A percentile compares a stretch with the other conserved stretches of the same genome.
Evolutionary conservation across 176 grass and related monocot species (phyloP).

Genomic region (Avena eriantha): DNA sequence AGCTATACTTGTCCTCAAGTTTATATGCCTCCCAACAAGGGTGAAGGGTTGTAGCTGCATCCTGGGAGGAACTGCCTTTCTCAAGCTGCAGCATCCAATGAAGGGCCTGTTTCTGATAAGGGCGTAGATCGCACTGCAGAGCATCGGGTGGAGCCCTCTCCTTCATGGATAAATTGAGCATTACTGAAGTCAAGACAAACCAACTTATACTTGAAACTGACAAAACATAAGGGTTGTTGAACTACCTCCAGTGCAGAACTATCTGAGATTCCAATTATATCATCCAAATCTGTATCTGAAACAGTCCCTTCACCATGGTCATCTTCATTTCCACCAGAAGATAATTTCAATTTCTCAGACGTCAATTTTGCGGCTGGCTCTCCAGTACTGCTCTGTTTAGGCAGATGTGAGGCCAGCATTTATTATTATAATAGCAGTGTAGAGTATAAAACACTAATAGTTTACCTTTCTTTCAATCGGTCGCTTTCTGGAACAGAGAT

Average conservation of each 20-base stretch:
- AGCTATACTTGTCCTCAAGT: constrained; percentile 77
- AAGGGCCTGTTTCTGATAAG: constrained; percentile 98
- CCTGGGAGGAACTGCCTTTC: constrained; percentile 71
- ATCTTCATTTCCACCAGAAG: constrained; percentile 57
- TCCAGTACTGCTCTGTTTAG: constrained; percentile 53
- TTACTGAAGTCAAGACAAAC: constrained; percentile 39
- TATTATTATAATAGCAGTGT: constrained; percentile 41
- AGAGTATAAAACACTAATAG: constrained; percentile 19
- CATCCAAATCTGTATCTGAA: constrained; percentile 86
- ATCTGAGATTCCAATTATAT: constrained; percentile 81
- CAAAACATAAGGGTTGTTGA: constrained; percentile 24
- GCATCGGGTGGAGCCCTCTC: constrained; percentile 69
- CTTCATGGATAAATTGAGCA: constrained; percentile 47
- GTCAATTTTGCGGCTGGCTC: constrained; percentile 47
- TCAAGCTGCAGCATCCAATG: constrained; percentile 94
- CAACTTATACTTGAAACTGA: constrained; percentile 29
- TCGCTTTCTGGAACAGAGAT: constrained; percentile 85
- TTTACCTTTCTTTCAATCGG: constrained; percentile 67
- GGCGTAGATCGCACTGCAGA: constrained; percentile 79
- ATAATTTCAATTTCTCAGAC: constrained; percentile 67
- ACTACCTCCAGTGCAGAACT: constrained; percentile 73
- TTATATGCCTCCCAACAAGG: constrained; percentile 96
- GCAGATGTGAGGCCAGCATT: constrained; percentile 41
- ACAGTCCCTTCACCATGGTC: constrained; percentile 58
- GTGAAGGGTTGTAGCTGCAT: constrained; percentile 81